Evolutionary conservation across 192 early-diverging fungal genomes (phyloP).

Genomic region (Coemansia javaensis): DNA sequence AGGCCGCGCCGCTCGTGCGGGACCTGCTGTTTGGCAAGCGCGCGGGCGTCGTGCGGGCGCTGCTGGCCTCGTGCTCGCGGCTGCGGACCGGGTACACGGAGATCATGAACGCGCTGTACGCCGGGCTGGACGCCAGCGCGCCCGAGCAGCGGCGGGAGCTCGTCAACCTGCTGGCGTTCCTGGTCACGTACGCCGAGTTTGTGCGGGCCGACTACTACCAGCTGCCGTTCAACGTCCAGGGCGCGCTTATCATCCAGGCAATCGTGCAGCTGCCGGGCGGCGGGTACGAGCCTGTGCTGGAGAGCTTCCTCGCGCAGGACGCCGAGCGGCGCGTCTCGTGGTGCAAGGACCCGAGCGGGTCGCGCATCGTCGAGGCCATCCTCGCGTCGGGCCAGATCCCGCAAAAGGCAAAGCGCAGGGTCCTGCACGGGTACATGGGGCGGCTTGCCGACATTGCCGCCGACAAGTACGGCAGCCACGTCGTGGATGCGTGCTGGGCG

Average conservation of each 20-base stretch:
- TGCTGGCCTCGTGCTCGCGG: slow-evolving; percentile 61
- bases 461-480: slow-evolving; percentile 73
- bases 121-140: slow-evolving; percentile 54
- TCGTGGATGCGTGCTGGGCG: slow-evolving; percentile 75
- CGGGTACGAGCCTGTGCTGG: slow-evolving; percentile 54
- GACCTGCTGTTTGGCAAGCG: slow-evolving; percentile 62
- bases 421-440: slow-evolving; percentile 54
- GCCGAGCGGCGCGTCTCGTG: slow-evolving; percentile 27
- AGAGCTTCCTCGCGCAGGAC: slow-evolving; percentile 24
- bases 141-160: slow-evolving; percentile 53
- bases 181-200: slow-evolving; percentile 55
- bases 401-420: slow-evolving; percentile 61
- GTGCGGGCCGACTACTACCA: slow-evolving; percentile 42
- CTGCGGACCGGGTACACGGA: slow-evolving; percentile 57
- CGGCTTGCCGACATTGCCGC: slow-evolving; percentile 57
- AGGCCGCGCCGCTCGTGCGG: slow-evolving; percentile 54
- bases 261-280: slow-evolving; percentile 60
- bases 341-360: slow-evolving; percentile 64
- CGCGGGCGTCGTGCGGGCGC: slow-evolving; percentile 65
- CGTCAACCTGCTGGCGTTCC: slow-evolving; percentile 56
- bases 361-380: slow-evolving; percentile 68
- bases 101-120: slow-evolving; percentile 52
- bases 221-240: slow-evolving; percentile 59
- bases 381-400: slow-evolving; percentile 55
- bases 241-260: slow-evolving; percentile 63